These are phyloP conservation scores for Aspergillus ochraceus DNA, from an alignment of 2,329 filamentous ascomycete genomes.

Conservation along the genomic window DNA sequence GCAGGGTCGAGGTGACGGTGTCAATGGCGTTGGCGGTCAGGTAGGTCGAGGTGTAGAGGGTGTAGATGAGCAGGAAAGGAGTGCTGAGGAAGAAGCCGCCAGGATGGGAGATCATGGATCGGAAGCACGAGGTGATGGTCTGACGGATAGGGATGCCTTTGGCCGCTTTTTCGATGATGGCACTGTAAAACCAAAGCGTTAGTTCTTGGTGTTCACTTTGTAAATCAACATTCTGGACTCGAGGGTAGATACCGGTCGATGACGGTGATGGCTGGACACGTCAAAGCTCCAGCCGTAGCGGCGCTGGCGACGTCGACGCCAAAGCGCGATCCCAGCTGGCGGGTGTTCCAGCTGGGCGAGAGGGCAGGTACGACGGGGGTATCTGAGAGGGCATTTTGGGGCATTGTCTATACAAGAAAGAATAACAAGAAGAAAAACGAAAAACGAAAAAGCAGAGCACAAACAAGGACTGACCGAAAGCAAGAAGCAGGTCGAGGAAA, in stretches of 20 bases:
- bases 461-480: too few relatives aligned
- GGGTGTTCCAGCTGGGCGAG: slow-evolving; percentile 68
- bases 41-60: slow-evolving; percentile 85
- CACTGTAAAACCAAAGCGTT: slow-evolving; percentile 27
- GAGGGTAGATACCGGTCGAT: slow-evolving; percentile 69
- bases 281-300: slow-evolving; percentile 68
- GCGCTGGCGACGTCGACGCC: slow-evolving; percentile 70
- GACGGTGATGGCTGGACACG: slow-evolving; percentile 81
- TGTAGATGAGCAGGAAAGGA: slow-evolving; percentile 51
- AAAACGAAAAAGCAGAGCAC: not conserved
- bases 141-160: slow-evolving; percentile 43
- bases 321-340: slow-evolving; percentile 66
- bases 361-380: slow-evolving; percentile 1
- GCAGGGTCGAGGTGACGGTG: slow-evolving; percentile 69
- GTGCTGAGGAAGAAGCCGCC: slow-evolving; percentile 47
- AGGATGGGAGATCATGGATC: slow-evolving; percentile 41
- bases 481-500: not conserved
- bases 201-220: not conserved
- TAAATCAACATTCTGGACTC: not conserved
- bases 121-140: slow-evolving; percentile 42
- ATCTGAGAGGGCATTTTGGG: slow-evolving; percentile 28
- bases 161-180: slow-evolving; percentile 52
- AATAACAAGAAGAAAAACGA: not conserved
- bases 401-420: slow-evolving; percentile 15
- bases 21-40: slow-evolving; percentile 85